Base-by-base conservation (phyloP, 1,284 basidiomycete genomes). In the Naganishia sp. region DNA sequence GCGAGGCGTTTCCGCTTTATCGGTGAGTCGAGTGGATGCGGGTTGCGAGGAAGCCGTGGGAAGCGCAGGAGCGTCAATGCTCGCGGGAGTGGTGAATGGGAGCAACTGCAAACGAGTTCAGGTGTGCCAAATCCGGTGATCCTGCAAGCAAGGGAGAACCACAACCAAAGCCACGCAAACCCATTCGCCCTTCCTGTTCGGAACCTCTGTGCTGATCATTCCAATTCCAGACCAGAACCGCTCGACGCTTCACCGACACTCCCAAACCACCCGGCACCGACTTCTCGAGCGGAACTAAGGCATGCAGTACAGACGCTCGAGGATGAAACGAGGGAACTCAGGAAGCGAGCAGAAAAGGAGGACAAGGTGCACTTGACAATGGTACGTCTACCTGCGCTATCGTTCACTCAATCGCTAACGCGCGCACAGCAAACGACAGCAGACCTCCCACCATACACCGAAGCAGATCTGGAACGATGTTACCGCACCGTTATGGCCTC, bases 361-460 rank as follows among this genome's bases (percentile, higher is more conserved):
- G 51, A 63, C n/a, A 63, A 63, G 18, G 41, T 63, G 5, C 41
- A 39, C 7, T 4, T 45, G 3, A 63, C 61, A 31, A 41, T 21
- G 13, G 60, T 62, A 15, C n/a, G 60, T 32, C 2, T 10, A 28
- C 41, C 13, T 39, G 10, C n/a, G 17, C 23, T 9, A 11, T 10
- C 42, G 21, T 31, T 43, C 25, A 1, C 25, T n/a, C 17, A 9
- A 28, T 28, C 9, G 17, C 51, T 21, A n/a, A 49, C 35, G 7
- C 60, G 9, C 28, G 21, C 17, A 2, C 42, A 66, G 65, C 49
- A 60, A 66, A 41, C 51, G 3, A 66, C 51, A 10, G 51, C 49
- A 5, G 56, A 66, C 43, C 49, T 66, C 6, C 56, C 65, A 35
- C 49, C 47, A 43, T 66, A 66, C 25, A 54, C 50, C 9, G 65